A percentile compares a stretch with the other conserved stretches of the same genome.
Conservation (phyloP, 164 flowering plant genomes). For the Magnolia sinica region DNA sequence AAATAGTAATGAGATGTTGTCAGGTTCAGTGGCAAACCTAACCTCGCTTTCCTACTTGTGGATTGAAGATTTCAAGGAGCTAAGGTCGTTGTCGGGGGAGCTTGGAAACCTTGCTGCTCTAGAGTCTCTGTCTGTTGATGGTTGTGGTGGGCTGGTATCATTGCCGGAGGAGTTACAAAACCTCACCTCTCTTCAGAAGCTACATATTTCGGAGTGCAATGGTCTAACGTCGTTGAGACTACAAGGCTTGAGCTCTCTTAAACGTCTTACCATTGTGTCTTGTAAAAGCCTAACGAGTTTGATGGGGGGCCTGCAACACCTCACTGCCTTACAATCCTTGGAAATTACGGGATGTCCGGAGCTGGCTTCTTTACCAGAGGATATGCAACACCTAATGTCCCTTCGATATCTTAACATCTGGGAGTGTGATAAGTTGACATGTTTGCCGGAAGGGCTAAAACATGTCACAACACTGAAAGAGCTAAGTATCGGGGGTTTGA, state of each 20-base stretch:
- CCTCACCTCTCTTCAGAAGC: conserved; percentile 1
- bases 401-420: not conserved
- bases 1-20: no score
- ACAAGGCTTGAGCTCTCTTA: not conserved
- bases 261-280: accelerated
- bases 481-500: not conserved
- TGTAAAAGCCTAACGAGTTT: not conserved
- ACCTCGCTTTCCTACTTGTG: no score
- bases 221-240: not conserved
- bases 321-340: not conserved
- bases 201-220: not conserved
- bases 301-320: not conserved
- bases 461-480: not conserved
- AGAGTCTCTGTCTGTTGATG: no score
- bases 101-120: no score
- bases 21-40: no score
- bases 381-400: not conserved
- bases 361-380: not conserved
- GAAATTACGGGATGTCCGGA: not conserved
- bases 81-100: no score
- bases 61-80: no score
- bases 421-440: not conserved
- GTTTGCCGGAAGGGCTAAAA: not conserved
- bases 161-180: no score
- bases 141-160: no score